These are phyloP conservation scores for Zea mays DNA, from an alignment of 176 grass and related monocot species.

Conservation along the genomic window Zm-B73-REFERENCE-NAM-5.0 NC_050098.1:232441501-232442000, in stretches of 20 bases:
- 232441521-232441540: conserved; percentile 24
- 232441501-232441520: conserved; percentile 95
- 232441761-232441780: neutral
- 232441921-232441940: conserved; percentile 1
- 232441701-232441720: neutral
- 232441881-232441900: neutral
- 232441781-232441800: conserved; percentile 1
- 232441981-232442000: neutral
- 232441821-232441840: conserved; percentile 56
- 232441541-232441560: conserved; percentile 18
- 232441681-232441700: conserved; percentile 43
- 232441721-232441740: conserved; percentile 2
- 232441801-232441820: conserved; percentile 50
- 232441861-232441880: conserved; percentile 75
- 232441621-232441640: conserved; percentile 86
- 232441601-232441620: conserved; percentile 99
- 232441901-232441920: neutral
- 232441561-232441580: conserved; percentile 34
- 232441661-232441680: conserved; percentile 63
- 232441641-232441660: conserved; percentile 92
- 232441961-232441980: neutral
- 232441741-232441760: neutral
- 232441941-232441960: neutral
- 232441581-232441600: neutral
- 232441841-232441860: conserved; percentile 85